phyloP scores from a whole-genome alignment of 495 filamentous ascomycete species.

The Peziza echinospora region DNA sequence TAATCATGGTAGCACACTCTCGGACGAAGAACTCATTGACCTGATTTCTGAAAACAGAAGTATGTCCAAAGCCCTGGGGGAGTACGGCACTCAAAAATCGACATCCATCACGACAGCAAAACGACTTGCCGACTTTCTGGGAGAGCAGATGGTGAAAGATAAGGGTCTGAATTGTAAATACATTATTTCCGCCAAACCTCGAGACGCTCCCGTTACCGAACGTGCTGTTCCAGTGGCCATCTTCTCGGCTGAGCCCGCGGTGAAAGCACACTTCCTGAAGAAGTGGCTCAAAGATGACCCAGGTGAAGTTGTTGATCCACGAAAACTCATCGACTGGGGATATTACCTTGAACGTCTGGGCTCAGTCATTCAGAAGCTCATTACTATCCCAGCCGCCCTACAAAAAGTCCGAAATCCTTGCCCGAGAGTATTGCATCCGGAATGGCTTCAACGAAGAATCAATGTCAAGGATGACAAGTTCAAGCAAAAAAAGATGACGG shows the following conservation, averaged over 20 bases:
- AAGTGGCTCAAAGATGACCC: slow-evolving; percentile 96
- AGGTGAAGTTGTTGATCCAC: slow-evolving; percentile 60
- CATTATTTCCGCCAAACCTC: slow-evolving; percentile 77
- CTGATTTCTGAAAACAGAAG: slow-evolving; percentile 96
- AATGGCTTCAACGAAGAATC: slow-evolving; percentile 87
- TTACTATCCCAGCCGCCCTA: slow-evolving; percentile 90
- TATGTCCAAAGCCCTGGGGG: slow-evolving; percentile 89
- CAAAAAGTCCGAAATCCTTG: slow-evolving; percentile 92
- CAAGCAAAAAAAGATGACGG: slow-evolving; percentile 97
- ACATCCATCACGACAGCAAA: slow-evolving; percentile 97
- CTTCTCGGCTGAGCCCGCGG: slow-evolving; percentile 73
- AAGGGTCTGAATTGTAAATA: slow-evolving; percentile 99
- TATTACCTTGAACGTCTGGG: slow-evolving; percentile 91
- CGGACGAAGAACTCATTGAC: slow-evolving; percentile 92
- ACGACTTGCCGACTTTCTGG: slow-evolving; percentile 83
- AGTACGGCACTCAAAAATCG: slow-evolving; percentile 88
- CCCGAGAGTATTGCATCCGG: slow-evolving; percentile 77
- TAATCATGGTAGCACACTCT: slow-evolving; percentile 62
- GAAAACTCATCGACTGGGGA: slow-evolving; percentile 77
- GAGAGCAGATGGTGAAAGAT: slow-evolving; percentile 97
- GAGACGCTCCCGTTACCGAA: slow-evolving; percentile 80
- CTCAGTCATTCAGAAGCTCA: slow-evolving; percentile 92
- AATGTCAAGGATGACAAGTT: slow-evolving; percentile 87
- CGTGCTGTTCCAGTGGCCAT: slow-evolving; percentile 88
- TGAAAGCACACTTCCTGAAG: slow-evolving; percentile 72